Evolutionary conservation across 768 basidiomycete species (phyloP).

Genomic region (Termitomyces eurrhizus): DNA sequence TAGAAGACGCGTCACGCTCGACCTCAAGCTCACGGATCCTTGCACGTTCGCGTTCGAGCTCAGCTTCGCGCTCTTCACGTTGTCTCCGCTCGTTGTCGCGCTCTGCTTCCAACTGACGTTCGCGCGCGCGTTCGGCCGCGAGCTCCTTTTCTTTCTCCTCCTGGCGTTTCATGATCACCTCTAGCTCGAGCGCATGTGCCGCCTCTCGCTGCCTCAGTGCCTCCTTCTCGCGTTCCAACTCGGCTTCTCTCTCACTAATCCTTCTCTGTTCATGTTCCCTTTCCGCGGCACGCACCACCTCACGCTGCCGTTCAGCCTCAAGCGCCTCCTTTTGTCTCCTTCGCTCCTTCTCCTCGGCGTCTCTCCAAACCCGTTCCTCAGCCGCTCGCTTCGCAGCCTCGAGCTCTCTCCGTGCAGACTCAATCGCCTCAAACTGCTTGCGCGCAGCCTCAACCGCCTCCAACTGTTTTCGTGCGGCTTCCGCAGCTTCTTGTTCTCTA

Average conservation of each 20-base stretch:
- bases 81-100: slow-evolving; percentile 5
- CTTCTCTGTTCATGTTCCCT: slow-evolving; percentile 14
- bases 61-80: slow-evolving; percentile 11
- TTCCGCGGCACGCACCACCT: slow-evolving; percentile 6
- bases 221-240: slow-evolving; percentile 17
- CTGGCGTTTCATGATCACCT: slow-evolving; percentile 1
- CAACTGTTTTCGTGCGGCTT: not conserved
- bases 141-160: slow-evolving; percentile 9
- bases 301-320: slow-evolving; percentile 10
- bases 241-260: slow-evolving; percentile 5
- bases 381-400: slow-evolving; percentile 3
- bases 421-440: not conserved
- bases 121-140: slow-evolving; percentile 18
- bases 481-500: not conserved
- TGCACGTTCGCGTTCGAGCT: slow-evolving; percentile 7
- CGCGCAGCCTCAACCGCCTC: not conserved
- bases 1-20: slow-evolving; percentile 7
- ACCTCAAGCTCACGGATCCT: slow-evolving; percentile 12
- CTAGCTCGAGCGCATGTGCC: slow-evolving; percentile 3
- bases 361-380: not conserved
- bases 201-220: slow-evolving; percentile 14
- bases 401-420: slow-evolving; percentile 2
- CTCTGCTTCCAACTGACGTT: slow-evolving; percentile 8
- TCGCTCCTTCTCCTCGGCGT: slow-evolving; percentile 9
- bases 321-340: slow-evolving; percentile 7